Percentiles rank a stretch among this genome's conserved stretches.
Conservation (phyloP, 148 eudicot species). For the Cornus kousa region DNA sequence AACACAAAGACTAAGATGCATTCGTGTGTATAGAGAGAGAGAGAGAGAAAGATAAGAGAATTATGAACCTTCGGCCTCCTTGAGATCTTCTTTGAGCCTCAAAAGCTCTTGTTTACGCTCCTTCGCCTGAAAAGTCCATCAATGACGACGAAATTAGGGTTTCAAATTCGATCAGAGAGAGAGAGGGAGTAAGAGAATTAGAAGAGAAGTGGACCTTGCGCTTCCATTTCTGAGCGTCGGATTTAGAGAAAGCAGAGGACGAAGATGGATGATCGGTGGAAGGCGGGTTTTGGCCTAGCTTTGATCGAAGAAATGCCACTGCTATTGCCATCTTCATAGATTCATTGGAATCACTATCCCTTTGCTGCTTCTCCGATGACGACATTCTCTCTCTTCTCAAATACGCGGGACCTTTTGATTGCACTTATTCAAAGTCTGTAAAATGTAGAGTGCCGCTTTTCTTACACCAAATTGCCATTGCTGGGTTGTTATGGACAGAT, state of each 20-base stretch:
- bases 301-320: conserved; percentile 63
- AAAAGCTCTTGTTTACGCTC: conserved; percentile 69
- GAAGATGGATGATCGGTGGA: conserved; percentile 19
- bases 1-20: background rate
- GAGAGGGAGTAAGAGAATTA: background rate
- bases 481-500: too few relatives aligned
- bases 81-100: conserved; percentile 66
- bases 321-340: conserved; percentile 63
- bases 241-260: conserved; percentile 13
- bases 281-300: conserved; percentile 38
- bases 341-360: conserved; percentile 18
- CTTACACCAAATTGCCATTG: too few relatives aligned
- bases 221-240: conserved; percentile 65
- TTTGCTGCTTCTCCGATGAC: conserved; percentile 5
- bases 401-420: background rate
- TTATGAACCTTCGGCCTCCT: conserved; percentile 58
- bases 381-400: background rate
- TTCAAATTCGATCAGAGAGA: background rate
- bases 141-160: background rate
- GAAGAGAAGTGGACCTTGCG: conserved; percentile 49
- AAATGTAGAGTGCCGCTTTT: too few relatives aligned
- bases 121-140: conserved; percentile 57
- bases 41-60: background rate
- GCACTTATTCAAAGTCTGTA: too few relatives aligned
- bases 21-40: background rate